Conservation (phyloP, 1,284 basidiomycete species). For the Ustilago nuda region DNA sequence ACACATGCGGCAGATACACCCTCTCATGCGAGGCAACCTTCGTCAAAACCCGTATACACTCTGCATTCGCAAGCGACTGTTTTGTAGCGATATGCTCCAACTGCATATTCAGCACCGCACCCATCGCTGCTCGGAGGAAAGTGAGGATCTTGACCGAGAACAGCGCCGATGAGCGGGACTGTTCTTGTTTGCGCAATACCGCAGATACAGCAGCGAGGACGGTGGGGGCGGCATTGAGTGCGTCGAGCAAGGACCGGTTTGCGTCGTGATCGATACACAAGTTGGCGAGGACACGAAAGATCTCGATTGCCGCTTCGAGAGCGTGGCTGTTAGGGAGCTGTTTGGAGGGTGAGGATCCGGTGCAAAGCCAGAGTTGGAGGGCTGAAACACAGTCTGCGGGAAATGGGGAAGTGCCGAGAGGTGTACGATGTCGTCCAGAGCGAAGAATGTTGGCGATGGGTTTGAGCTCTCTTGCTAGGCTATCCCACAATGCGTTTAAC, state of each 20-base stretch:
- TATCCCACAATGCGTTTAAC: conserved; percentile 43
- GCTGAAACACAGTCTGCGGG: conserved; percentile 40
- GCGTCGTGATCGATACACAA: conserved; percentile 60
- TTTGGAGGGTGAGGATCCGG: conserved; percentile 20
- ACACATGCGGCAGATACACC: conserved; percentile 48
- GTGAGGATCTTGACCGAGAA: conserved; percentile 71
- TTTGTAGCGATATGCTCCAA: conserved; percentile 75
- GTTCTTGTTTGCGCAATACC: conserved; percentile 77
- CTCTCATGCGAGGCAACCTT: conserved; percentile 35
- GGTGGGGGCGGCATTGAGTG: conserved; percentile 73
- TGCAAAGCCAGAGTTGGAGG: conserved; percentile 42
- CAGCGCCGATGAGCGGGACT: conserved; percentile 41
- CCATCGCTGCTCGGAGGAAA: conserved; percentile 81
- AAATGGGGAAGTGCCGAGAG: conserved; percentile 34
- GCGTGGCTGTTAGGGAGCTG: conserved; percentile 18
- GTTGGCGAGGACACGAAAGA: conserved; percentile 59
- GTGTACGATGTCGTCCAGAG: conserved; percentile 38
- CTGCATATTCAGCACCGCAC: conserved; percentile 82
- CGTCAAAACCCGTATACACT: conserved; percentile 29
- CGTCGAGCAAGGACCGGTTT: conserved; percentile 38
- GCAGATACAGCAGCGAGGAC: conserved; percentile 82
- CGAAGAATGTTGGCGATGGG: conserved; percentile 53
- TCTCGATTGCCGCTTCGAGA: conserved; percentile 49
- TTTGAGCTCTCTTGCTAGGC: conserved; percentile 43
- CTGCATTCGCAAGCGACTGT: conserved; percentile 28